phyloP scores from a whole-genome alignment of 2,329 filamentous ascomycete species.

The Aspergillus texensis region DNA sequence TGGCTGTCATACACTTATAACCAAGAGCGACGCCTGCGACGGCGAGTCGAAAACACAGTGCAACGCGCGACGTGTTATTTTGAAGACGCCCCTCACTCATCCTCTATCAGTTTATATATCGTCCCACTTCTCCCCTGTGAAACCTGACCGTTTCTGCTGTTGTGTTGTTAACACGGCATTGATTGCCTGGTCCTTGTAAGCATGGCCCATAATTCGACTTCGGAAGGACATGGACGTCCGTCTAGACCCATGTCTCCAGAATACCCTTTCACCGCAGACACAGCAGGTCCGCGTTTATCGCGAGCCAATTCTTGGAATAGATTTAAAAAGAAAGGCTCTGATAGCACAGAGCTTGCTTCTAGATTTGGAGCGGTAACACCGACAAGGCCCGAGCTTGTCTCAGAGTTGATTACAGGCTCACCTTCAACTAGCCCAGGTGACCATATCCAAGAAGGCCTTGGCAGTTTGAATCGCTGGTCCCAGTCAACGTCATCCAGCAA shows the following conservation, averaged over 20 bases:
- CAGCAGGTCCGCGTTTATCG: conserved; percentile 3
- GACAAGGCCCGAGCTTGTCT: conserved; percentile 8
- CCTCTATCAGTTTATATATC: not conserved
- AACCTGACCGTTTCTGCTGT: not conserved
- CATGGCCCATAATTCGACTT: conserved; percentile 6
- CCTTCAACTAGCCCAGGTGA: conserved; percentile 19
- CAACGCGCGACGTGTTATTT: not conserved
- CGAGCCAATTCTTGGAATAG: not conserved
- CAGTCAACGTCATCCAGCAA: conserved; percentile 58
- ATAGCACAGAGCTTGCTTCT: conserved; percentile 1
- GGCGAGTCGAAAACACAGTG: not conserved
- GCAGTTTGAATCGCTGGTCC: conserved; percentile 61
- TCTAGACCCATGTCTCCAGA: conserved; percentile 7
- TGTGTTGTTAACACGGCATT: not conserved
- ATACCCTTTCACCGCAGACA: not conserved
- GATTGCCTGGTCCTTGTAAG: not conserved
- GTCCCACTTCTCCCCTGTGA: not conserved
- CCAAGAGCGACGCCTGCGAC: not conserved
- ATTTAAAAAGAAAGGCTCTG: not conserved
- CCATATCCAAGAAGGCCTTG: conserved; percentile 48
- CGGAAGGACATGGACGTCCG: conserved; percentile 1
- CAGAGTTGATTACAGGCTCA: conserved; percentile 7
- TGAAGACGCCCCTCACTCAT: not conserved
- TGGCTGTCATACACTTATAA: not conserved
- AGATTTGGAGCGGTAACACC: conserved; percentile 8